These are phyloP conservation scores for Prunus fruticosa DNA, from an alignment of 306 rosid genomes.

Conservation along the genomic window DNA sequence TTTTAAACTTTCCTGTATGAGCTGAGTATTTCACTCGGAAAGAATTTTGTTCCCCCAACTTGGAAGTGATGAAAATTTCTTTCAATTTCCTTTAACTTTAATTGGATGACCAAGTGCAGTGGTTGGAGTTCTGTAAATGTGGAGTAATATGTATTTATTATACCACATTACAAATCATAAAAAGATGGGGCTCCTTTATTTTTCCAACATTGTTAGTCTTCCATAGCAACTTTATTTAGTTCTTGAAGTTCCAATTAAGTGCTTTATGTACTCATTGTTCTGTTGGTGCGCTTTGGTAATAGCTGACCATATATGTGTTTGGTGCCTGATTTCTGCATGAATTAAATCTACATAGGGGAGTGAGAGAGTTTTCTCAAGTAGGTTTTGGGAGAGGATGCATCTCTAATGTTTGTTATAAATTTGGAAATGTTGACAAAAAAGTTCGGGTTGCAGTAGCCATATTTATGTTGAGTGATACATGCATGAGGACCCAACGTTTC, in stretches of 20 bases:
- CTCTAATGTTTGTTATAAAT: background rate
- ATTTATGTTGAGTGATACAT: background rate
- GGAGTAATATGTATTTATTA: no score
- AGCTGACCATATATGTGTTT: background rate
- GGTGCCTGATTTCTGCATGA: background rate
- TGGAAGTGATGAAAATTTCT: background rate
- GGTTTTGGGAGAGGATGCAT: background rate
- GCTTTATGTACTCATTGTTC: background rate
- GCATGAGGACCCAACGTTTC: background rate
- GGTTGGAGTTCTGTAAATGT: no score
- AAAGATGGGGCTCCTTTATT: no score
- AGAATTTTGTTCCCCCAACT: background rate
- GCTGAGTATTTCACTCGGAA: background rate
- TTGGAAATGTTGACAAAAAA: background rate
- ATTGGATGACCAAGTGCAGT: no score
- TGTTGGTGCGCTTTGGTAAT: background rate
- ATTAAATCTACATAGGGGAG: background rate
- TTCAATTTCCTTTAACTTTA: no score
- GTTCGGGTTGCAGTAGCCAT: background rate
- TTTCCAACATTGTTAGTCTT: background rate
- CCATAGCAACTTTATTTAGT: background rate
- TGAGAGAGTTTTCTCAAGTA: background rate
- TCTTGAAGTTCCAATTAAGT: background rate
- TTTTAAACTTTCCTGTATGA: background rate
- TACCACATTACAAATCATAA: no score